Evolutionary conservation across 2,329 filamentous ascomycete genomes (phyloP).

Genomic region (Fulvia fulva): DNA sequence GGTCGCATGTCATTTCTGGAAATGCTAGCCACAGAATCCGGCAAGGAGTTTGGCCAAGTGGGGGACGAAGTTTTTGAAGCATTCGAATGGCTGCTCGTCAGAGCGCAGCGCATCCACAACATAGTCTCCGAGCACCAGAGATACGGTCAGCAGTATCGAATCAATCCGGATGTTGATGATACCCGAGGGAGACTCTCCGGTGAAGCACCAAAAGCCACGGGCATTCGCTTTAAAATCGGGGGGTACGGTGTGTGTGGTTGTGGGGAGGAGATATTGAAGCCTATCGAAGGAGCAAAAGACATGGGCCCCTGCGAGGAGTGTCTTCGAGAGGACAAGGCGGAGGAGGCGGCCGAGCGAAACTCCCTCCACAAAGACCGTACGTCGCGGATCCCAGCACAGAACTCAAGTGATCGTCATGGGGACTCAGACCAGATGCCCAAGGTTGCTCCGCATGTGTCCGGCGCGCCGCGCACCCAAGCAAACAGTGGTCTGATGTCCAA

Average conservation of each 20-base stretch:
- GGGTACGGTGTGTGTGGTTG: not conserved
- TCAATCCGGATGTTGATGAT: not conserved
- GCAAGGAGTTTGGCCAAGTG: not conserved
- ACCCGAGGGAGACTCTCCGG: not conserved
- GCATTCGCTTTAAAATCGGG: not conserved
- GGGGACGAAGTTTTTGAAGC: not conserved
- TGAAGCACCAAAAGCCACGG: not conserved
- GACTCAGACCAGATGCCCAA: too few species aligned
- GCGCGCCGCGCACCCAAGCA: too few species aligned
- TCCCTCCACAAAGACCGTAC: not conserved
- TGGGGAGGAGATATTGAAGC: not conserved
- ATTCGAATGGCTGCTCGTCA: not conserved
- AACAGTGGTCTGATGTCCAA: too few species aligned
- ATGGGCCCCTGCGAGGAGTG: not conserved
- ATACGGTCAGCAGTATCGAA: not conserved
- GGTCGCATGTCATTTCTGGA: not conserved
- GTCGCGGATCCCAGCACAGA: too few species aligned
- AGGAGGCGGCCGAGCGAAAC: not conserved
- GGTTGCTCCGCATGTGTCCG: too few species aligned
- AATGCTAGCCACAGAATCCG: too few species aligned
- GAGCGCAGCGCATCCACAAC: not conserved
- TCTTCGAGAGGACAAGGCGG: not conserved
- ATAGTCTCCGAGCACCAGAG: not conserved
- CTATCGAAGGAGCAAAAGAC: not conserved
- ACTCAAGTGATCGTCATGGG: too few species aligned